Evolutionary conservation across 2,329 filamentous ascomycete species (phyloP), one percentile per base, ranked within the genome.

Genomic region (Aureobasidium sp.): DNA sequence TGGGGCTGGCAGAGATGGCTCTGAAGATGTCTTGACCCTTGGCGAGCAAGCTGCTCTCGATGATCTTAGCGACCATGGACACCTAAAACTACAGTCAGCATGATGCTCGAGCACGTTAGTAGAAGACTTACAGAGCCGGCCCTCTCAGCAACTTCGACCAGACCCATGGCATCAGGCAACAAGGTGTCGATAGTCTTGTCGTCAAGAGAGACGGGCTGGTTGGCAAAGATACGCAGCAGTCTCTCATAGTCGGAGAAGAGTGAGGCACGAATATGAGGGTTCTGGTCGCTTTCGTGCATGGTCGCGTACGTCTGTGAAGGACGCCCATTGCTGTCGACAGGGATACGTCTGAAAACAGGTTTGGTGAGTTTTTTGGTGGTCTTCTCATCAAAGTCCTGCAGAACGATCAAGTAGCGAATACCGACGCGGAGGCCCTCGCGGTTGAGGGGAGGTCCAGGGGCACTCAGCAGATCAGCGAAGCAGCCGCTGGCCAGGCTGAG

Each of bases 171-270:
- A 48, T 75, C 73, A 1, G 66, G 61, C n/a, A 81, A 71, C 0
- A 78, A 70, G 8, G 69, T 64, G 8, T 66, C 66, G 61, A 82
- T 73, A 40, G 68, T 68, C 5, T 68, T 67, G 63, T 77, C 72
- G 59, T 75, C 73, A 44, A 81, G 70, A 11, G 70, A 63, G 37
- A 80, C 69, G 1, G 73, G 68, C 22, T 70, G 70, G 63, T 75
- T 74, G 71, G 81, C 81, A 66, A 81, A 75, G 22, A 76, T 72
- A 39, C 77, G 76, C 59, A 82, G 69, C 19, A 82, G 72, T 39
- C 72, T 71, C 52, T 77, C 71, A 68, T 77, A 81, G 52, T 68
- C 68, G 64, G 76, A 59, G 24, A 68, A 61, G 3, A 64, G 58
- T 11, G 14, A 49, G 3, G 64, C 49, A 19, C 56, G 35, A 5